Evolutionary conservation across 768 basidiomycete species (phyloP).

Genomic region (Amanita fuliginea): DNA sequence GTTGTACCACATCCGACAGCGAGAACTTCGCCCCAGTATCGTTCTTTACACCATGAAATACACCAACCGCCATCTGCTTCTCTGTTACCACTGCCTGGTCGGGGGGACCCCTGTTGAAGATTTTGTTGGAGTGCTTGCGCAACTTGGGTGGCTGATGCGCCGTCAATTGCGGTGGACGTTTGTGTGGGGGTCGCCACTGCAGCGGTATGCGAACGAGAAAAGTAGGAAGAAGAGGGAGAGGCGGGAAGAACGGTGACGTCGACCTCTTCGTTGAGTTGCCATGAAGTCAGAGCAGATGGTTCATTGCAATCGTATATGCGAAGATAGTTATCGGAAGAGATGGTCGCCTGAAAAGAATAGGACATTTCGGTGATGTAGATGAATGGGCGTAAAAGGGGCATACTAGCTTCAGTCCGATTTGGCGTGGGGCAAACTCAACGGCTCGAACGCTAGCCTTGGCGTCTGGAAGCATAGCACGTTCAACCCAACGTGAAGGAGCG

Average conservation of each 20-base stretch:
- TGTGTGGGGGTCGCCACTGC: constrained; percentile 68
- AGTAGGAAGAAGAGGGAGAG: constrained; percentile 27
- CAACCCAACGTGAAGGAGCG: constrained; percentile 50
- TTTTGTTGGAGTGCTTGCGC: constrained; percentile 54
- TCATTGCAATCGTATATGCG: constrained; percentile 89
- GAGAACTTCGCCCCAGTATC: constrained; percentile 89
- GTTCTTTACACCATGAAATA: constrained; percentile 92
- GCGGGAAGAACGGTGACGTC: constrained; percentile 51
- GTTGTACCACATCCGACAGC: constrained; percentile 66
- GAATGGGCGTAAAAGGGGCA: constrained; percentile 12
- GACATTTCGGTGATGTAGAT: background rate
- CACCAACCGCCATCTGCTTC: constrained; percentile 93
- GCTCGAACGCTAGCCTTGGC: constrained; percentile 77
- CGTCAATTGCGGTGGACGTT: constrained; percentile 41
- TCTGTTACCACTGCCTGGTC: constrained; percentile 42
- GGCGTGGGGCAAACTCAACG: constrained; percentile 81
- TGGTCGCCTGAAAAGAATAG: constrained; percentile 52
- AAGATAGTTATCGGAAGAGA: constrained; percentile 80
- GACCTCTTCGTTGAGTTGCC: constrained; percentile 70
- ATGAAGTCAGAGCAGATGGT: constrained; percentile 57
- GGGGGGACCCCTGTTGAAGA: constrained; percentile 19
- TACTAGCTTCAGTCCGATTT: constrained; percentile 84
- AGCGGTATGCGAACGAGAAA: constrained; percentile 40
- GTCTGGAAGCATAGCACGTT: constrained; percentile 67
- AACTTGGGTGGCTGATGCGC: constrained; percentile 47